Evolutionary conservation across 2,329 filamentous ascomycete genomes (phyloP).

Genomic region (Xylaria sp.): DNA sequence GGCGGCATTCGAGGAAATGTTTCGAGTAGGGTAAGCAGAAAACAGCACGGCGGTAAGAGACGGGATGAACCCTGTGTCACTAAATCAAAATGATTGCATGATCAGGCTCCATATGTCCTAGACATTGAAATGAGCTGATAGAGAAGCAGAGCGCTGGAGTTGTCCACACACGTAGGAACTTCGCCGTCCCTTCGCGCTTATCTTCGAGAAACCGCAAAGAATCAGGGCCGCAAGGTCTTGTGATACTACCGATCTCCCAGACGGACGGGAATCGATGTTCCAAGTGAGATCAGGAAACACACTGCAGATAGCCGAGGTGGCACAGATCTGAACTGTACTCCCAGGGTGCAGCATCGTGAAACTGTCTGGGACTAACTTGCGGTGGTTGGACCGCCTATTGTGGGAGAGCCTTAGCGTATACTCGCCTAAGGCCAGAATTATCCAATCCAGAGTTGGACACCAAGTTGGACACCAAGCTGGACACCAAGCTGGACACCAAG

Average conservation of each 20-base stretch:
- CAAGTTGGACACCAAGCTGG: too few species aligned
- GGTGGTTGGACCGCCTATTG: conserved; percentile 23
- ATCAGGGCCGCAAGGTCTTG: conserved; percentile 37
- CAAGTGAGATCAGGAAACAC: conserved; percentile 39
- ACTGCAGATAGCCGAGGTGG: conserved; percentile 44
- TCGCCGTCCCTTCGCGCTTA: conserved; percentile 29
- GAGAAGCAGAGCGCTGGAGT: conserved; percentile 28
- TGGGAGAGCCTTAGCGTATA: conserved; percentile 15
- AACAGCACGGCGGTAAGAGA: conserved; percentile 21
- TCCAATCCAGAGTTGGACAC: conserved; percentile 12
- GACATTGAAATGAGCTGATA: conserved; percentile 41
- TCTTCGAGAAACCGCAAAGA: conserved; percentile 34
- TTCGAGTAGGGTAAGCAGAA: conserved; percentile 22
- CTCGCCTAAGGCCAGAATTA: conserved; percentile 8
- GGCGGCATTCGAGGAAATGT: conserved; percentile 22
- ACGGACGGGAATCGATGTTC: conserved; percentile 38
- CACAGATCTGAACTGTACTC: conserved; percentile 42
- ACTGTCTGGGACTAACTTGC: conserved; percentile 35
- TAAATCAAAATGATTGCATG: conserved; percentile 39
- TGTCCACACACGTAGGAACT: conserved; percentile 27
- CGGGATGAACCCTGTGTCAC: conserved; percentile 37
- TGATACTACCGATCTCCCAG: conserved; percentile 37
- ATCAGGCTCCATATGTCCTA: conserved; percentile 41
- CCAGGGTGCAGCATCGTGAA: conserved; percentile 41
- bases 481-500: too few species aligned